phyloP scores from a whole-genome alignment of 768 basidiomycete genomes.

The Tylopilus vinaceipallidus region DNA sequence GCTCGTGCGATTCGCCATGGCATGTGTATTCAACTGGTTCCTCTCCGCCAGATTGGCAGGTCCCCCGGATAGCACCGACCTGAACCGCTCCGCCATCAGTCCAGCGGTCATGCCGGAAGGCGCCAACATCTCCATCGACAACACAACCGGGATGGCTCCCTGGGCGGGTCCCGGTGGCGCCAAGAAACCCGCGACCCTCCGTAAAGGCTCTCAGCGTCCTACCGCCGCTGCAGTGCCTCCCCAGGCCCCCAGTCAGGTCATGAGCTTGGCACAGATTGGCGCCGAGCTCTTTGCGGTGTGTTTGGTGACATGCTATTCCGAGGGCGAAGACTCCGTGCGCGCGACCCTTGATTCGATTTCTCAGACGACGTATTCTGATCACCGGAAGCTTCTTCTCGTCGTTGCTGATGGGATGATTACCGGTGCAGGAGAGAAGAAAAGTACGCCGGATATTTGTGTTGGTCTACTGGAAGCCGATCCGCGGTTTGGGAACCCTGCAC shows the following conservation, averaged over 20 bases:
- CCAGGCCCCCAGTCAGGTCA: constrained; percentile 45
- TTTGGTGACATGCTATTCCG: constrained; percentile 96
- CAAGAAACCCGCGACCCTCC: constrained; percentile 48
- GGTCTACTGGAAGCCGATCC: constrained; percentile 88
- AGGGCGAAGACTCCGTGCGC: constrained; percentile 89
- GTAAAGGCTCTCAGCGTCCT: constrained; percentile 39
- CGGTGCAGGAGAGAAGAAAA: constrained; percentile 91
- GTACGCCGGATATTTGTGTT: constrained; percentile 97
- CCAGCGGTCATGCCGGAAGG: constrained; percentile 97
- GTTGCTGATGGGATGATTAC: constrained; percentile 99
- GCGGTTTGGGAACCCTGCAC: constrained; percentile 91
- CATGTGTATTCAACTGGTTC: constrained; percentile 96
- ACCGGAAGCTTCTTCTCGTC: constrained; percentile 87
- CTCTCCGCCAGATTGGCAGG: constrained; percentile 79
- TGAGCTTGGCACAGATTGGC: constrained; percentile 89
- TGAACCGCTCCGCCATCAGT: constrained; percentile 83
- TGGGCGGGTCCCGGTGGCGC: constrained; percentile 69
- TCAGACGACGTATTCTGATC: constrained; percentile 85
- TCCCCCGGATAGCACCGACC: constrained; percentile 65
- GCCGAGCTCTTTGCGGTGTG: constrained; percentile 94
- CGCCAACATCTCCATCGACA: constrained; percentile 91
- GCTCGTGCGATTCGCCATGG: constrained; percentile 91
- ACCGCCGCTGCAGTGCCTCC: constrained; percentile 45
- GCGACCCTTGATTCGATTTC: constrained; percentile 95
- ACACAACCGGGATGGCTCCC: constrained; percentile 88